Evolutionary conservation across 306 rosid genomes (phyloP).

Genomic region (Pterocarpus macrocarpus): DNA sequence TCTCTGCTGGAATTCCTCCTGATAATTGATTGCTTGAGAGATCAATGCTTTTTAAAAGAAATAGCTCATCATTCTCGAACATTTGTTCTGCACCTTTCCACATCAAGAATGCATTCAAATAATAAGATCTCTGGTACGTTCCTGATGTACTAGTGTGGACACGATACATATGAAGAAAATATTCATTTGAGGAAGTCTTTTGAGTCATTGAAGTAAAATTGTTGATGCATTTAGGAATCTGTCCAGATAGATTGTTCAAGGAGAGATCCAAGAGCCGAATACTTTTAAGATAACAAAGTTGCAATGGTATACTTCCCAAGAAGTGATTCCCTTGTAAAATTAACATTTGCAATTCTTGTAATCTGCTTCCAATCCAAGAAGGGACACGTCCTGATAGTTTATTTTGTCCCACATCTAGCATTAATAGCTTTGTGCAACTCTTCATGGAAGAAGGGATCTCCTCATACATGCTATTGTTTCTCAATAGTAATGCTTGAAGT

Average conservation of each 20-base stretch:
- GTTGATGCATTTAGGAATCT: slow-evolving; percentile 27
- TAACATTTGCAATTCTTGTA: slow-evolving; percentile 25
- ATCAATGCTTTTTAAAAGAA: slow-evolving; percentile 30
- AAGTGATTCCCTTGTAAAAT: slow-evolving; percentile 27
- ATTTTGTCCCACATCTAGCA: slow-evolving; percentile 37
- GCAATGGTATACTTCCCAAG: slow-evolving; percentile 11
- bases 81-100: slow-evolving; percentile 45
- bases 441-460: slow-evolving; percentile 13
- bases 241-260: slow-evolving; percentile 18
- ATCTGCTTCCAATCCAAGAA: slow-evolving; percentile 36
- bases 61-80: background rate
- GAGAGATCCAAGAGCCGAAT: slow-evolving; percentile 41
- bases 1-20: slow-evolving; percentile 24
- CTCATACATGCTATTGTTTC: slow-evolving; percentile 24
- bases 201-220: slow-evolving; percentile 40
- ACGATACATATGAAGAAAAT: no score
- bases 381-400: slow-evolving; percentile 34
- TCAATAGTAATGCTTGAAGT: slow-evolving; percentile 25
- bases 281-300: slow-evolving; percentile 29
- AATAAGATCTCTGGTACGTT: no score
- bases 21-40: slow-evolving; percentile 38
- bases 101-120: background rate
- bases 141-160: background rate
- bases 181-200: no score
- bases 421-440: slow-evolving; percentile 26